phyloP scores from a whole-genome alignment of 345 rosid species.

The Physaria fendleri region DNA sequence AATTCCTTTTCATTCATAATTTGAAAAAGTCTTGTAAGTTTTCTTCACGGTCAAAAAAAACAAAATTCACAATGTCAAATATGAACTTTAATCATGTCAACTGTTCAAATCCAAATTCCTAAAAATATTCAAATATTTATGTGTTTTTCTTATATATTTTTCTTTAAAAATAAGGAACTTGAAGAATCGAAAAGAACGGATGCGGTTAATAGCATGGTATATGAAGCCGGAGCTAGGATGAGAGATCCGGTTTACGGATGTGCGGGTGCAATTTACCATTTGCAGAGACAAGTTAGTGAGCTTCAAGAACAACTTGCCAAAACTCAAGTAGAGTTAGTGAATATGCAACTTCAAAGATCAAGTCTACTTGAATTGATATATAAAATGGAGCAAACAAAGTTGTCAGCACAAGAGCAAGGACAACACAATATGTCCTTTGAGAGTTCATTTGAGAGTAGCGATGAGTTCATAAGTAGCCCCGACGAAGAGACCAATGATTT shows the following conservation, averaged over 20 bases:
- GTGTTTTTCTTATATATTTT: too few relatives aligned
- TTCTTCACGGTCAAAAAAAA: constrained; percentile 24
- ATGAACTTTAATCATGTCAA: too few relatives aligned
- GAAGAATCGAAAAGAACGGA: constrained; percentile 79
- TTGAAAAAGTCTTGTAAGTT: constrained; percentile 17
- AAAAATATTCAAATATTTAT: too few relatives aligned
- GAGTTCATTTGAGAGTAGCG: constrained; percentile 31
- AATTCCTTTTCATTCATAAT: constrained; percentile 19
- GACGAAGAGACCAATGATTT: constrained; percentile 37
- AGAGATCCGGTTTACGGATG: constrained; percentile 90
- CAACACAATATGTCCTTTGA: constrained; percentile 27
- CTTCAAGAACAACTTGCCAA: constrained; percentile 81
- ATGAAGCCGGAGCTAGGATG: constrained; percentile 84
- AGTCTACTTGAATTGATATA: constrained; percentile 50
- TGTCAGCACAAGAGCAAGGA: constrained; percentile 29
- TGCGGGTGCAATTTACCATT: constrained; percentile 84
- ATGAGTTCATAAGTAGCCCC: constrained; percentile 34
- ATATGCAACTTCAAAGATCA: constrained; percentile 65
- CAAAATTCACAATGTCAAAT: too few relatives aligned
- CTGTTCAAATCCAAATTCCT: too few relatives aligned
- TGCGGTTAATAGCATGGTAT: constrained; percentile 96
- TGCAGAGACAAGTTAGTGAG: constrained; percentile 73
- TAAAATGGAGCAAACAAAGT: constrained; percentile 48
- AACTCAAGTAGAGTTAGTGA: constrained; percentile 61
- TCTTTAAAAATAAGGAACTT: constrained; percentile 48